These are phyloP conservation scores for Chytridium lagenaria DNA, from an alignment of 371 early-diverging fungal genomes.

Conservation along the genomic window DNA sequence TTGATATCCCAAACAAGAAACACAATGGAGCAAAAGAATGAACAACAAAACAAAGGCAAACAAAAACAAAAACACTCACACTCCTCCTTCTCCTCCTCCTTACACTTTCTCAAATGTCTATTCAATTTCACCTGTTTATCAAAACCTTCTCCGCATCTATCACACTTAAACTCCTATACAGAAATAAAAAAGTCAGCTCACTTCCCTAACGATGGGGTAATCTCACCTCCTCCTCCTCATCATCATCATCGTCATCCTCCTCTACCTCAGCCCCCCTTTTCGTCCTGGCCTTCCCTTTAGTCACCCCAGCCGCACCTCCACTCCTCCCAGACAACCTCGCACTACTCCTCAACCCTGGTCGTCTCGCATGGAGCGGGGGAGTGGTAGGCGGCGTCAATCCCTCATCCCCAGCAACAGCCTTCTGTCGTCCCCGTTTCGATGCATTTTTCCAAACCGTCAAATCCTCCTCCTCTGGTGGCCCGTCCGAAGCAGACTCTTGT, in stretches of 20 bases:
- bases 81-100: slow-evolving; percentile 1
- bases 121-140: background rate
- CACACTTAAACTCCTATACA: background rate
- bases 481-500: too few species aligned
- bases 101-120: background rate
- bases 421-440: background rate
- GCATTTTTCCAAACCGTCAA: background rate
- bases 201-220: too few species aligned
- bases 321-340: background rate
- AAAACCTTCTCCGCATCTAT: background rate
- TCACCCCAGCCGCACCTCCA: too few species aligned
- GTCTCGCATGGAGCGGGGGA: background rate
- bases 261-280: too few species aligned
- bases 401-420: background rate
- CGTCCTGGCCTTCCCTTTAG: too few species aligned
- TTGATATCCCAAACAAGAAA: too few species aligned
- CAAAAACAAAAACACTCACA: background rate
- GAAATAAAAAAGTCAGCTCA: background rate
- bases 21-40: too few species aligned
- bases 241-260: too few species aligned
- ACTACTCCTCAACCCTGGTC: background rate
- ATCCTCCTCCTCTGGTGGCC: background rate
- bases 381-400: slow-evolving; percentile 5
- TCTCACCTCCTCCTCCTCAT: too few species aligned
- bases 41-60: background rate